phyloP scores from a whole-genome alignment of 495 filamentous ascomycete genomes.

The Sordaria brevicollis region DNA sequence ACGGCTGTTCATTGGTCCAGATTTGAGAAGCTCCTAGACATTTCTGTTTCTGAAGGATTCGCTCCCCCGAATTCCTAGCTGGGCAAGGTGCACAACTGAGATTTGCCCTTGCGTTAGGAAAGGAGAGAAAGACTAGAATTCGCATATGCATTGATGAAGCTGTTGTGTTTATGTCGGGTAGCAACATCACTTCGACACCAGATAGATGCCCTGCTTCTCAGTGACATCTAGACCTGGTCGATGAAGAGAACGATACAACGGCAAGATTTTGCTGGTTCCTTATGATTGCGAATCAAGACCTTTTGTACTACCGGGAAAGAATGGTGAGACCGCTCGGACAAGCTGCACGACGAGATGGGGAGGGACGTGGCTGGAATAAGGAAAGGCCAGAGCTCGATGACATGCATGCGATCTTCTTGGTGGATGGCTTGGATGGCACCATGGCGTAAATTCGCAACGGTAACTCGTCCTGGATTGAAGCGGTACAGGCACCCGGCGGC shows the following conservation, averaged over 20 bases:
- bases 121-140: neutral
- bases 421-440: slow-evolving; percentile 11
- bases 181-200: neutral
- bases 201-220: neutral
- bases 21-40: neutral
- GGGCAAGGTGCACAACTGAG: neutral
- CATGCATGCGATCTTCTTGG: slow-evolving; percentile 8
- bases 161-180: neutral
- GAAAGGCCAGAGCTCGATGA: slow-evolving; percentile 8
- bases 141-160: neutral
- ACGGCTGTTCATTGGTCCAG: neutral
- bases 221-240: neutral
- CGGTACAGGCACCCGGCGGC: neutral
- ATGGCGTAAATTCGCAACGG: slow-evolving; percentile 5
- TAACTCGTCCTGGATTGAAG: slow-evolving; percentile 7
- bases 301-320: neutral
- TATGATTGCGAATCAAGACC: neutral
- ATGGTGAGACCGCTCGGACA: neutral
- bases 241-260: neutral
- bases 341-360: neutral
- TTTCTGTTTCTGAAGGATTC: neutral
- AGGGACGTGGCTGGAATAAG: slow-evolving; percentile 7
- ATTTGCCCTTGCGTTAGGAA: neutral
- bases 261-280: neutral
- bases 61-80: neutral